Conservation (phyloP, 768 basidiomycete genomes). For the Xanthoconium stramineum region DNA sequence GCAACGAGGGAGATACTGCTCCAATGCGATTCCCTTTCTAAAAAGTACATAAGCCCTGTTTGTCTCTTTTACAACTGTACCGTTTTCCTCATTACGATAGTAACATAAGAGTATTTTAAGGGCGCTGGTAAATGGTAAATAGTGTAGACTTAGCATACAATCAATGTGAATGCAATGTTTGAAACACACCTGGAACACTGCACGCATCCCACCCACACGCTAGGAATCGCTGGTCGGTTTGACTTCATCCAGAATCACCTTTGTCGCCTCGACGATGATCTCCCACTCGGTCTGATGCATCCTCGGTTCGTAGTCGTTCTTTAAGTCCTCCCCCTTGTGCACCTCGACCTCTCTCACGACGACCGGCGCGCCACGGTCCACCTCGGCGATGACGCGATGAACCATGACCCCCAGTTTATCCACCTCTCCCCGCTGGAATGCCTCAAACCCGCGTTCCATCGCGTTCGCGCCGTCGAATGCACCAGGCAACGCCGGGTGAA, state of each 20-base stretch:
- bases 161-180: not conserved
- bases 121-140: slow-evolving; percentile 5
- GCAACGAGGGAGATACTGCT: slow-evolving; percentile 5
- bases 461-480: slow-evolving; percentile 96
- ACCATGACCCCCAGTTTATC: slow-evolving; percentile 84
- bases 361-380: slow-evolving; percentile 89
- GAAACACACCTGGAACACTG: slow-evolving; percentile 5
- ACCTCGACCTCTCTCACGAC: slow-evolving; percentile 78
- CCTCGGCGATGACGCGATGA: slow-evolving; percentile 88
- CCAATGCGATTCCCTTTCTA: slow-evolving; percentile 30
- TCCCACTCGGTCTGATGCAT: slow-evolving; percentile 86
- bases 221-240: slow-evolving; percentile 19
- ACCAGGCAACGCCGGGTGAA: slow-evolving; percentile 94
- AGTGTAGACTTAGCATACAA: slow-evolving; percentile 18
- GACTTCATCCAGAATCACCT: slow-evolving; percentile 59
- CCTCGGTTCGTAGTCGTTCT: slow-evolving; percentile 59
- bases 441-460: slow-evolving; percentile 84
- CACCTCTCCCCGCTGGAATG: slow-evolving; percentile 81
- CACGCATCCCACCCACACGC: not conserved
- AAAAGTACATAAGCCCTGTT: slow-evolving; percentile 10
- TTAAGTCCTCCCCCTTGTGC: slow-evolving; percentile 68
- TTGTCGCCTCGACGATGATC: slow-evolving; percentile 85
- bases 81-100: slow-evolving; percentile 2
- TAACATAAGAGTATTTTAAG: slow-evolving; percentile 17
- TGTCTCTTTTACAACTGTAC: not conserved